These are phyloP conservation scores for Neoascochyta sp. DNA, from an alignment of 2,329 filamentous ascomycete species.

Conservation along the genomic window DNA sequence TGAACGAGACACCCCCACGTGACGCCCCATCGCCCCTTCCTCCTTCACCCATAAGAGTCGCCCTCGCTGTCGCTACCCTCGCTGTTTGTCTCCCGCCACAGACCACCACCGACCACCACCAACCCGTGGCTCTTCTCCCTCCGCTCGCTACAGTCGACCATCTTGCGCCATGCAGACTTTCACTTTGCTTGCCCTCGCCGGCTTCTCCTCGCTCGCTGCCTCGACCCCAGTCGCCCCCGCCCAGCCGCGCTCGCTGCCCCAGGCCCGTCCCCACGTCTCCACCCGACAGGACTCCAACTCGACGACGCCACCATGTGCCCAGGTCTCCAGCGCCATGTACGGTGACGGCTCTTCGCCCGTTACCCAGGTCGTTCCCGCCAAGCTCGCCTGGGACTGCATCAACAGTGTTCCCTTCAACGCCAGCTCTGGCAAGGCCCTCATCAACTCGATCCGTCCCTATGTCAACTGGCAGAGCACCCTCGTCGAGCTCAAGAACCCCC, in stretches of 20 bases:
- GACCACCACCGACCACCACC: too few species aligned
- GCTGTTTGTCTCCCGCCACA: too few species aligned
- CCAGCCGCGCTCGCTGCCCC: constrained; percentile 11
- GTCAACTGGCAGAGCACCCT: constrained; percentile 48
- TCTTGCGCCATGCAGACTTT: constrained; percentile 21
- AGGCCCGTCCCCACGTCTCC: constrained; percentile 11
- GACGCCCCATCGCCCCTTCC: too few species aligned
- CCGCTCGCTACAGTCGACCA: too few species aligned
- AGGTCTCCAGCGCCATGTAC: constrained; percentile 32
- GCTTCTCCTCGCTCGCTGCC: constrained; percentile 17
- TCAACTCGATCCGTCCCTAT: constrained; percentile 43
- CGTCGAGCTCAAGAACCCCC: constrained; percentile 43
- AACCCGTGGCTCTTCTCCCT: too few species aligned
- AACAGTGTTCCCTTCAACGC: constrained; percentile 45
- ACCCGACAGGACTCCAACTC: constrained; percentile 24
- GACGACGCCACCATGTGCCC: constrained; percentile 27
- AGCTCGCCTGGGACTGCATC: constrained; percentile 45
- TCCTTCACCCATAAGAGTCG: too few species aligned
- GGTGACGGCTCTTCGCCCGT: constrained; percentile 10
- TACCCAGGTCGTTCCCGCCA: constrained; percentile 38
- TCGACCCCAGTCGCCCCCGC: constrained; percentile 24
- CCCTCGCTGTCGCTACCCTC: too few species aligned
- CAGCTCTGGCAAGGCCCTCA: constrained; percentile 37
- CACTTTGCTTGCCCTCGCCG: constrained; percentile 18
- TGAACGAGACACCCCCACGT: too few species aligned